These are phyloP conservation scores for Mycena capillaripes DNA, from an alignment of 768 basidiomycete genomes.

Conservation along the genomic window DNA sequence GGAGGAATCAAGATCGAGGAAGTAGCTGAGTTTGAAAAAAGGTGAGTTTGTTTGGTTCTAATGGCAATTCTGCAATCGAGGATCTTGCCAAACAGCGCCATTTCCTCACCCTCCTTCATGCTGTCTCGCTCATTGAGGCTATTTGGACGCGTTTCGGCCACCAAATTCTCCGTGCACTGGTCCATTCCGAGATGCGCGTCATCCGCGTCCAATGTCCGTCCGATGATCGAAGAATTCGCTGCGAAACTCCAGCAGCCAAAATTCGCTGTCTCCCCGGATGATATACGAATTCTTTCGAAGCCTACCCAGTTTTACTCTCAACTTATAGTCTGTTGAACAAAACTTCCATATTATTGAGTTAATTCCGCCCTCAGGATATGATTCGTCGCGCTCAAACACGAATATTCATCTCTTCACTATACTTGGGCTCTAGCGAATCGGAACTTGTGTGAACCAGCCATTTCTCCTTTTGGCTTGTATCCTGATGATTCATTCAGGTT, in stretches of 20 bases:
- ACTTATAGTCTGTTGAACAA: conserved; percentile 62
- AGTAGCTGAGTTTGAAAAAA: no score
- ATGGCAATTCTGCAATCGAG: neutral
- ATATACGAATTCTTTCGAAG: conserved; percentile 67
- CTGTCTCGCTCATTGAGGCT: conserved; percentile 14
- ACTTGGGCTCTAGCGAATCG: conserved; percentile 85
- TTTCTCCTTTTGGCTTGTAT: neutral
- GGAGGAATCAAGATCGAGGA: neutral
- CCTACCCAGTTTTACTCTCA: conserved; percentile 71
- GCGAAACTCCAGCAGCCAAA: conserved; percentile 58
- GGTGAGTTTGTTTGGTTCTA: neutral
- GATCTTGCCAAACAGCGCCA: neutral
- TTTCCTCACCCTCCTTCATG: neutral
- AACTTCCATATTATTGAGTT: neutral
- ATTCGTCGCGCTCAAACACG: conserved; percentile 82
- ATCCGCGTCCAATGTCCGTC: conserved; percentile 36
- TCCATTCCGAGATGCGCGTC: neutral
- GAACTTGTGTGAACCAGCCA: conserved; percentile 74
- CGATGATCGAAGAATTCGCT: conserved; percentile 48
- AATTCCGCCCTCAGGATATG: conserved; percentile 68
- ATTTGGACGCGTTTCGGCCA: conserved; percentile 3
- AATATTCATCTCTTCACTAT: conserved; percentile 92
- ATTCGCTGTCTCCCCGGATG: conserved; percentile 59
- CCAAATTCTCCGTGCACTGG: neutral
- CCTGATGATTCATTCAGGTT: conserved; percentile 64